A percentile compares a stretch with the other conserved stretches of the same genome.
phyloP scores from a whole-genome alignment of 805 yeast genomes.

The Candida chauliodis region DNA sequence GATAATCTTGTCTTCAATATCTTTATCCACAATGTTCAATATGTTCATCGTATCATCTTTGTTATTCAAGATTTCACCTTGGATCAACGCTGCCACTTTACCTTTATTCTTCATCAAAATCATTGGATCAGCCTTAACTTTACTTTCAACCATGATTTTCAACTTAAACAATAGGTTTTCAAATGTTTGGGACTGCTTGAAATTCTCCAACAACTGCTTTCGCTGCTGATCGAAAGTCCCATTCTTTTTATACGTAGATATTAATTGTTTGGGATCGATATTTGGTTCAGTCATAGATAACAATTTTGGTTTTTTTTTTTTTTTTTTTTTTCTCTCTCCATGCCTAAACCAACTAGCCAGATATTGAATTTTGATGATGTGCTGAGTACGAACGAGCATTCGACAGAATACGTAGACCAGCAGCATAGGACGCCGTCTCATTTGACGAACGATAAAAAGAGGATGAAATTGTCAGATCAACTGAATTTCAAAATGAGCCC shows the following conservation, averaged over 20 bases:
- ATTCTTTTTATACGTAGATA: conserved; percentile 42
- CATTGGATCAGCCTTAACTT: conserved; percentile 46
- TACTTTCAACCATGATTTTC: conserved; percentile 41
- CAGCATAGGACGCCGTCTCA: background rate
- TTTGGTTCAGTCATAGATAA: background rate
- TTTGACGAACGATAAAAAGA: background rate
- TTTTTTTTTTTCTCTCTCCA: background rate
- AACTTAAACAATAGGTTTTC: conserved; percentile 38
- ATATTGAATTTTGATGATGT: background rate
- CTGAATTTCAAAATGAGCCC: background rate
- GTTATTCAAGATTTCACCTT: conserved; percentile 43
- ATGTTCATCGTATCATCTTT: conserved; percentile 12
- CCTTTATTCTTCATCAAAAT: conserved; percentile 48
- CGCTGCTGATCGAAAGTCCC: conserved; percentile 50
- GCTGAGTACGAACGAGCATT: background rate
- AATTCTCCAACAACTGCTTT: conserved; percentile 39
- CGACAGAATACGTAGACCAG: background rate
- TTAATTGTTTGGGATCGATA: conserved; percentile 36
- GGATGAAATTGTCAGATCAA: conserved; percentile 1
- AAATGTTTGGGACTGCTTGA: conserved; percentile 39
- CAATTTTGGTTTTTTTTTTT: background rate
- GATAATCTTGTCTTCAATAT: conserved; percentile 41
- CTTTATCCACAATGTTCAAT: conserved; percentile 40
- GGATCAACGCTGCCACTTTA: conserved; percentile 48
- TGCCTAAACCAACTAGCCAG: background rate